phyloP scores from a whole-genome alignment of 305 asterid genomes.

The Euphrasia arctica region DNA sequence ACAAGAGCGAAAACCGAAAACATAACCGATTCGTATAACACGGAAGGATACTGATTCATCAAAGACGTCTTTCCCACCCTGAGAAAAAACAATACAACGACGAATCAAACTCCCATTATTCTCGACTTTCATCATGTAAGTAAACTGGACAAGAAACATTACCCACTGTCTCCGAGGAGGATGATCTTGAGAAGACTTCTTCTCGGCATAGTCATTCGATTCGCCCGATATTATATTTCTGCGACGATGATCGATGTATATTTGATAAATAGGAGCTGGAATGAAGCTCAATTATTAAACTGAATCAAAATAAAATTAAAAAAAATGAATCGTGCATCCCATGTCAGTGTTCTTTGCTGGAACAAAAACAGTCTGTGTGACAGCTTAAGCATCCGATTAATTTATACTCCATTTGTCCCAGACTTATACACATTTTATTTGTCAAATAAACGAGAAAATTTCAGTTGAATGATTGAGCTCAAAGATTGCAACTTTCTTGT shows the following conservation, averaged over 20 bases:
- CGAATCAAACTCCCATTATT: conserved; percentile 9
- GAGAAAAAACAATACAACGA: conserved; percentile 25
- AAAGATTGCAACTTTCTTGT: too few species aligned
- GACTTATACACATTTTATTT: too few species aligned
- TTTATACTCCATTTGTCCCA: not conserved
- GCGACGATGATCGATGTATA: not conserved
- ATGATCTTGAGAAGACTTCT: conserved; percentile 67
- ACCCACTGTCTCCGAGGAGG: conserved; percentile 78
- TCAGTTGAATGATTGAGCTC: too few species aligned
- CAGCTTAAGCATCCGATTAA: conserved; percentile 26
- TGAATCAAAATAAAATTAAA: not conserved
- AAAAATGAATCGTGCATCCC: conserved; percentile 36
- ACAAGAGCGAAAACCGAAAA: not conserved
- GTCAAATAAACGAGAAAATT: too few species aligned
- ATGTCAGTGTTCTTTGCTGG: not conserved
- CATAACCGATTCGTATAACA: not conserved
- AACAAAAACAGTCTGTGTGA: conserved; percentile 4
- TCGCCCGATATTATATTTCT: not conserved
- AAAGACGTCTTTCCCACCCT: conserved; percentile 80
- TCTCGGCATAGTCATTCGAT: conserved; percentile 35
- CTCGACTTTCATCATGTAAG: not conserved
- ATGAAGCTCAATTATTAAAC: not conserved
- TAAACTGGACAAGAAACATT: not conserved
- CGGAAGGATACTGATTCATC: conserved; percentile 69
- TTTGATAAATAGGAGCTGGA: too few species aligned